These are phyloP conservation scores for Blepharisma undulans DNA, from an alignment of 169 alveolate species.

Conservation along the genomic window DNA sequence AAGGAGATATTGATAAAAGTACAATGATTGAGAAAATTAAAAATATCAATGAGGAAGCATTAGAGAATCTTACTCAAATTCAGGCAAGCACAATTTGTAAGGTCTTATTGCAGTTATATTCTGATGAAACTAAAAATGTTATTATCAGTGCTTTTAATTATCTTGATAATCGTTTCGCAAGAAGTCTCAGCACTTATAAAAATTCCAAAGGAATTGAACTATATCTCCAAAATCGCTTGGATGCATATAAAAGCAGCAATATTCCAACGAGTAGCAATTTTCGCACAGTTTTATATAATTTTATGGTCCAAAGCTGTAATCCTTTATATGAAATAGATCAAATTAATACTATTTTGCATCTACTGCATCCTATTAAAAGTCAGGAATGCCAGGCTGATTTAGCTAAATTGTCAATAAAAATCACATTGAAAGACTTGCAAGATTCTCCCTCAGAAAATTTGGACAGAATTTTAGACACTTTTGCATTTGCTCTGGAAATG, in stretches of 20 bases:
- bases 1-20: not conserved
- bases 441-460: not conserved
- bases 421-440: not conserved
- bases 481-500: not conserved
- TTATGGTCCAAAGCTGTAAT: not conserved
- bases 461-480: not conserved
- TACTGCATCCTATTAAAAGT: not conserved
- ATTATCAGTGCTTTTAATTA: not conserved
- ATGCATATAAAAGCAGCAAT: not conserved
- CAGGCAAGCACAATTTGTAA: not conserved
- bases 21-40: not conserved
- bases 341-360: not conserved
- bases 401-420: not conserved
- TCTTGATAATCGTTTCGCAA: not conserved
- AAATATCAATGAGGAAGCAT: not conserved
- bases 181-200: not conserved
- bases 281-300: not conserved
- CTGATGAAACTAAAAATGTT: not conserved
- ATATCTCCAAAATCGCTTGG: not conserved
- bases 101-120: not conserved
- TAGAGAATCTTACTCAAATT: not conserved
- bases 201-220: not conserved
- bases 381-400: not conserved
- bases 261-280: no score
- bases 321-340: not conserved